Evolutionary conservation across 192 early-diverging fungal species (phyloP).

Genomic region (Coemansia biformis): DNA sequence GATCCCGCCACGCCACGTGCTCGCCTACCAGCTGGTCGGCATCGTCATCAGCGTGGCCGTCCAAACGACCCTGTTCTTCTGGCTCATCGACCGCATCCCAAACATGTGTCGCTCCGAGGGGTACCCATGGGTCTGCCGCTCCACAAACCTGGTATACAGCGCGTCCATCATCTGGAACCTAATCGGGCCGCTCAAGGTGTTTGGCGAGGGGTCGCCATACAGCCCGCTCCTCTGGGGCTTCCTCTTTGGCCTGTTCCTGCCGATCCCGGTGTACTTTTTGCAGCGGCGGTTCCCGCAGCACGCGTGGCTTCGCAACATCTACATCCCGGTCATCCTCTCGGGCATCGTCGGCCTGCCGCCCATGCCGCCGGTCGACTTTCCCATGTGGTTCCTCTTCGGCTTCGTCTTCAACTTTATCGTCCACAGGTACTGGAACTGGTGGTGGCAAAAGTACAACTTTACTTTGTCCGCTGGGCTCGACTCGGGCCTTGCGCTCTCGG

Average conservation of each 20-base stretch:
- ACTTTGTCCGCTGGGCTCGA: slow-evolving; percentile 57
- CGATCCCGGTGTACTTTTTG: slow-evolving; percentile 65
- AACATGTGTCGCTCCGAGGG: slow-evolving; percentile 55
- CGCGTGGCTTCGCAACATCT: slow-evolving; percentile 62
- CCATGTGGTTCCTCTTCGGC: slow-evolving; percentile 53
- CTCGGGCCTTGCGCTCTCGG: slow-evolving; percentile 51
- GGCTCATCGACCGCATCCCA: slow-evolving; percentile 57
- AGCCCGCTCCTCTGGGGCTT: slow-evolving; percentile 52
- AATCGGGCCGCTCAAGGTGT: slow-evolving; percentile 64
- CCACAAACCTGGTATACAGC: slow-evolving; percentile 57
- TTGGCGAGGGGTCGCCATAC: slow-evolving; percentile 60
- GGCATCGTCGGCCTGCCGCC: slow-evolving; percentile 60
- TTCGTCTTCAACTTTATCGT: slow-evolving; percentile 69
- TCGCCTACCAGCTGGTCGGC: slow-evolving; percentile 65
- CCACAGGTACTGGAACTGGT: slow-evolving; percentile 57
- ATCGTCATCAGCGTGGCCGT: slow-evolving; percentile 65
- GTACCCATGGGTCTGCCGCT: slow-evolving; percentile 65
- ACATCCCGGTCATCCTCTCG: slow-evolving; percentile 65
- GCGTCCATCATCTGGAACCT: slow-evolving; percentile 78
- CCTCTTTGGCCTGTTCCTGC: slow-evolving; percentile 64
- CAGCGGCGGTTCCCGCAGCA: slow-evolving; percentile 57
- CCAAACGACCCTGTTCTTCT: slow-evolving; percentile 61
- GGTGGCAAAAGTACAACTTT: slow-evolving; percentile 61
- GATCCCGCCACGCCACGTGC: slow-evolving; percentile 74
- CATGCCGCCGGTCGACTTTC: slow-evolving; percentile 52